These are phyloP conservation scores for Trichoderma atrobrunneum DNA, from an alignment of 2,329 filamentous ascomycete genomes.

Conservation along the genomic window DNA sequence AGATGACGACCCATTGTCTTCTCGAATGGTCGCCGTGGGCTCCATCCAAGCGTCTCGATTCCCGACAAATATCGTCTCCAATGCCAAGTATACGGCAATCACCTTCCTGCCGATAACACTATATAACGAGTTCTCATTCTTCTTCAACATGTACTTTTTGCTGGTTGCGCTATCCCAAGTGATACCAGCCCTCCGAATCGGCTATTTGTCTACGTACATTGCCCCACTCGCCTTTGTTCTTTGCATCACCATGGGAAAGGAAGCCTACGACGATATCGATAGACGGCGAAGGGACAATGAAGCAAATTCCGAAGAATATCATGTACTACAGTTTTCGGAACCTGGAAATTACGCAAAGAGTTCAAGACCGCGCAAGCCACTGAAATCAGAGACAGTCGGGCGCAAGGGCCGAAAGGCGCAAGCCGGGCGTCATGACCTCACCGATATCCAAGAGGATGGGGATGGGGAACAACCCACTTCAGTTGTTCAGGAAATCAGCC, in stretches of 20 bases:
- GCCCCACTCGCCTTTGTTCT: slow-evolving; percentile 90
- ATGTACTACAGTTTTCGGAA: slow-evolving; percentile 69
- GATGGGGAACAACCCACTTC: slow-evolving; percentile 46
- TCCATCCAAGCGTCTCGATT: slow-evolving; percentile 71
- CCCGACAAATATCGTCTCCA: slow-evolving; percentile 87
- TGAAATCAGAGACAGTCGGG: slow-evolving; percentile 44
- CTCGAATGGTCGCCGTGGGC: slow-evolving; percentile 74
- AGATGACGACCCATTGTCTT: slow-evolving; percentile 64
- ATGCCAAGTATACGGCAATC: slow-evolving; percentile 95
- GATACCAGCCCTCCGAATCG: slow-evolving; percentile 84
- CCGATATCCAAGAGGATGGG: slow-evolving; percentile 61
- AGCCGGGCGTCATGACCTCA: slow-evolving; percentile 41
- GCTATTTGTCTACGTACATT: slow-evolving; percentile 92
- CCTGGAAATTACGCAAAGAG: slow-evolving; percentile 40
- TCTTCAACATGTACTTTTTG: slow-evolving; percentile 99
- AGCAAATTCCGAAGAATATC: slow-evolving; percentile 89
- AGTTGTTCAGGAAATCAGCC: slow-evolving; percentile 63
- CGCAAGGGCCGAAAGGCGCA: slow-evolving; percentile 33
- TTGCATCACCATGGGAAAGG: slow-evolving; percentile 88
- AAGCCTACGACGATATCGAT: slow-evolving; percentile 90
- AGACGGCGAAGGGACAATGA: slow-evolving; percentile 84
- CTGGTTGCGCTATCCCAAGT: slow-evolving; percentile 92
- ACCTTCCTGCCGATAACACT: slow-evolving; percentile 92
- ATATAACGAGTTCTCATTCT: slow-evolving; percentile 99
- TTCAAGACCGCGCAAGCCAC: slow-evolving; percentile 36